Base-by-base conservation (phyloP, 441 rosid species). In the Melastoma candidum region DNA sequence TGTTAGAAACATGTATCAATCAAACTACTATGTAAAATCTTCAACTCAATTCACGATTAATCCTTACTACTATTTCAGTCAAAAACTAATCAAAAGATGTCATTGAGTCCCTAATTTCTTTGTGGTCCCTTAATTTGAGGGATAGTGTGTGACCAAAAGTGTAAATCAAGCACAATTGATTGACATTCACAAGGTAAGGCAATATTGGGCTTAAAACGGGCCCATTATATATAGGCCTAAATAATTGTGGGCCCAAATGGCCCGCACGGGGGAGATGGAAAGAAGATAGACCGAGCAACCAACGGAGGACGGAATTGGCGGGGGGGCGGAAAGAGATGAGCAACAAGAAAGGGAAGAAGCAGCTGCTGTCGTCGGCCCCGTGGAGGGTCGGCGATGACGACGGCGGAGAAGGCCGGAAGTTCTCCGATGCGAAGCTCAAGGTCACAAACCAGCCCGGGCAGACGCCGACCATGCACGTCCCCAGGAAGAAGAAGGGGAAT, bases 381-480 rank as follows among this genome's bases (percentile, higher is more conserved):
- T 90, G 95, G 95, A 81, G 98, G 55, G 96, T 80, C 13, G 88
- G 72, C 11, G 81, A 72, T 0, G 63, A 54, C 0, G 69, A 78
- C 39, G 74, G 41, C 41, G 41, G 41, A 32, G 41, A 66, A 2
- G 64, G 79, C 2, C 66, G 77, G 43, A 87, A 85, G 57, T 83
- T 85, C 64, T 72, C 74, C 45, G 79, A 76, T 61, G 96, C 86
- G 25, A 87, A 83, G 74, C 78, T 87, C 54, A 85, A 82, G 60
- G 90, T 83, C 25, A 87, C 93, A 1, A 81, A 52, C 12, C 78
- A 87, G 50, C 81, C 90, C 1, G 96, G 93, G 9, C 72, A 83
- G 47, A 75, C 79, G 7, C 67, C 96, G 14, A 80, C 79, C 56
- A 90, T 90, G 95, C 97, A 90, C 60, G 88, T 87, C 55, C 93